Evolutionary conservation across 208 protist genomes (phyloP), one percentile per base, ranked within the genome.

Genomic region (Crithidia thermophila): DNA sequence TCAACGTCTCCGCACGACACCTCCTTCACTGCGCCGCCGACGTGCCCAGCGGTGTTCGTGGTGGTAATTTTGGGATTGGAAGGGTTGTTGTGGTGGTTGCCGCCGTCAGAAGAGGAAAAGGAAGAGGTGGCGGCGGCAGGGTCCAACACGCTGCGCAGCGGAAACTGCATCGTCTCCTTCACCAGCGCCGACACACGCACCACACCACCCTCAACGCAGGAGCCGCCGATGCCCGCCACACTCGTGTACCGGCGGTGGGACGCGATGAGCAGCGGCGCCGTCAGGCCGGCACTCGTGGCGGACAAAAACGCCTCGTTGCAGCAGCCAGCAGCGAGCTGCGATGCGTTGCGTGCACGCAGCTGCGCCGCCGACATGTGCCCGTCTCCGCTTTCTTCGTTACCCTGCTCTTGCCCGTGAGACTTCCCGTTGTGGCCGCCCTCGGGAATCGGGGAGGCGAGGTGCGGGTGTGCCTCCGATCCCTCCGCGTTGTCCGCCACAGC

Each of bases 181-280:
- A 75, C 51, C 20, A 91, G 77, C 11, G 82, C 74, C 5, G 82
- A 70, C 36, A 91, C 77, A 6, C 82, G 77, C 43, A 85, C 69
- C 10, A 77, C 61, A 14, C 85, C 79, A 50, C 73, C 82, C 61
- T 82, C 74, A n/a, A 86, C 71, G 60, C 77, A 88, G 14, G 82
- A 77, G 51, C 71, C 73, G 28, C 85, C 85, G 34, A 91, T 84
- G 37, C 85, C 82, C 14, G 60, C 72, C 20, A 88, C 14, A 53
- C 74, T 91, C 37, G 68, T 77, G 66, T 86, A 88, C 39, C 60
- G 74, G 23, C 82, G 79, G 56, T 88, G 79, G 5, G 82, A 81
- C 13, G 79, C 63, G 28, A 86, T 58, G 36, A 91, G 42, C 28
- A 91, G 67, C 34, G 85, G 85, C 27, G 81, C 67, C 4, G 73